Conservation (phyloP, 148 eudicot genomes). For the Rhododendron griersonianum region DNA sequence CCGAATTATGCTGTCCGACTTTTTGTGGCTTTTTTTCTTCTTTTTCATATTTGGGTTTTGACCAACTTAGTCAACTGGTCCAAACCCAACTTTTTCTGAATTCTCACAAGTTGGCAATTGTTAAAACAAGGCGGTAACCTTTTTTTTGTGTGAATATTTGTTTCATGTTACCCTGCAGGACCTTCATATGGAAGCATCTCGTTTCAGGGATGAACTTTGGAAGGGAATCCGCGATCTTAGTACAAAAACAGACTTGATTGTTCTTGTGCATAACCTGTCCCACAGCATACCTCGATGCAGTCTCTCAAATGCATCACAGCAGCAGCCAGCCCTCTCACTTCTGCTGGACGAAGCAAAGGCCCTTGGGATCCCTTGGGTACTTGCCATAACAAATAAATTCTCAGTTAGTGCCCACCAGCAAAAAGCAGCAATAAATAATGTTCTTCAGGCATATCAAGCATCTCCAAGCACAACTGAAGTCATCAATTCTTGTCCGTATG, state of each 20-base stretch:
- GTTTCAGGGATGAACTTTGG: constrained; percentile 87
- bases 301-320: constrained; percentile 42
- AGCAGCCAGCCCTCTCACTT: constrained; percentile 67
- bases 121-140: not conserved
- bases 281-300: constrained; percentile 72
- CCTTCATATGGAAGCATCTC: constrained; percentile 69
- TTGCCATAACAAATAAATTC: constrained; percentile 88
- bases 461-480: constrained; percentile 70
- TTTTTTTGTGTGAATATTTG: not conserved
- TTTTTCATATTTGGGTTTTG: not conserved
- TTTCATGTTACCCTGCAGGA: constrained; percentile 47
- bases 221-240: constrained; percentile 89
- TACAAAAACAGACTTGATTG: constrained; percentile 74
- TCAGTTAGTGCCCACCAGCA: constrained; percentile 96
- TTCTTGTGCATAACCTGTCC: constrained; percentile 93
- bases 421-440: constrained; percentile 61
- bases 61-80: not conserved
- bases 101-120: not conserved
- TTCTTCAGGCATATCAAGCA: constrained; percentile 81
- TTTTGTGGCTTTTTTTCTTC: not conserved
- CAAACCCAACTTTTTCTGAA: not conserved
- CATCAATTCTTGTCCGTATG: constrained; percentile 81
- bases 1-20: not conserved
- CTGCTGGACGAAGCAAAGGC: constrained; percentile 88
- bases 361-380: constrained; percentile 96